phyloP scores from a whole-genome alignment of 2,329 filamentous ascomycete genomes.

The Aspergillus niger region DNA sequence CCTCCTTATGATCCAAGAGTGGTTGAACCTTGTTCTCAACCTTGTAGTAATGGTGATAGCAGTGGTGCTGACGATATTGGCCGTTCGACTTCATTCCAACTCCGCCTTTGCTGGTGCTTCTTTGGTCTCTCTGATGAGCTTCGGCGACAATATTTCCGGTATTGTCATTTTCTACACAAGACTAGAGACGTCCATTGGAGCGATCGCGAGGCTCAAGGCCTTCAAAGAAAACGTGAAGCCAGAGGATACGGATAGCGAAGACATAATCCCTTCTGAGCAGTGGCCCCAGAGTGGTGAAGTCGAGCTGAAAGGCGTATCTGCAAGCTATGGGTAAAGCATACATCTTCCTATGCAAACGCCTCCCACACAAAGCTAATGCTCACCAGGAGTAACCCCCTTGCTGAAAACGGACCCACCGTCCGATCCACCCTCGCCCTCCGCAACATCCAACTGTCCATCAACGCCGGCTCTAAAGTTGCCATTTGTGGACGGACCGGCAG shows the following conservation, averaged over 20 bases:
- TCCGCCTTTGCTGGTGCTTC: conserved; percentile 18
- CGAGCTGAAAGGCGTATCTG: conserved; percentile 6
- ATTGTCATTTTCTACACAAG: conserved; percentile 15
- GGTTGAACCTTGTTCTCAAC: not conserved
- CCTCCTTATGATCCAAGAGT: not conserved
- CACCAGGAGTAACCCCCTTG: too few relatives aligned
- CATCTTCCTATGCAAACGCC: not conserved
- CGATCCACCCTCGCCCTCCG: not conserved
- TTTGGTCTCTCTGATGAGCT: conserved; percentile 12
- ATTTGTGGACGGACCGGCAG: conserved; percentile 25
- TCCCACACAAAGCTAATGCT: not conserved
- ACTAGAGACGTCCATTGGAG: conserved; percentile 15
- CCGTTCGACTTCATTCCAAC: conserved; percentile 32
- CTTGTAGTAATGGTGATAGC: conserved; percentile 34
- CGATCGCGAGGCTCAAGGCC: conserved; percentile 7
- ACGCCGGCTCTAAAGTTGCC: conserved; percentile 15
- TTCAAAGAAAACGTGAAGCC: conserved; percentile 10
- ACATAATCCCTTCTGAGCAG: not conserved
- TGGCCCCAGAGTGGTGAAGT: conserved; percentile 6
- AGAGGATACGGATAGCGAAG: conserved; percentile 5
- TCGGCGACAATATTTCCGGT: conserved; percentile 11
- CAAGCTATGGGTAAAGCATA: not conserved
- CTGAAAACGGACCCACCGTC: not conserved
- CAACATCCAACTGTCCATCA: conserved; percentile 3
- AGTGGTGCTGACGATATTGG: conserved; percentile 39